Percentiles rank a stretch among this genome's conserved stretches.
phyloP scores from a whole-genome alignment of 352 stramenopile species.

The Phytopythium aichiense region DNA sequence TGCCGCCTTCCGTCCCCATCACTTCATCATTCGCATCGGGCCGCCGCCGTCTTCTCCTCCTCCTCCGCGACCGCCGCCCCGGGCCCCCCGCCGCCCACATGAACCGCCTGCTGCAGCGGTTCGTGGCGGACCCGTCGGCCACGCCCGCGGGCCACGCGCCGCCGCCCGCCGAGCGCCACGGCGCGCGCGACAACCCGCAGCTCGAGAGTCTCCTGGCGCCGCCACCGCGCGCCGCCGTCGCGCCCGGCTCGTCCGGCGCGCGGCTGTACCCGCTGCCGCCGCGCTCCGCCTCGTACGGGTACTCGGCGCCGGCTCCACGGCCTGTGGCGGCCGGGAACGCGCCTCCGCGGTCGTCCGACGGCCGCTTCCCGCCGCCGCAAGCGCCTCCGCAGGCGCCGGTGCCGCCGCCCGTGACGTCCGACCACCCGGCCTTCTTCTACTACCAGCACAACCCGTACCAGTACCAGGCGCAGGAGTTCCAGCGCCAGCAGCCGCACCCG shows the following conservation, averaged over 20 bases:
- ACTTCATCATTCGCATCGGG: not conserved
- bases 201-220: conserved; percentile 7
- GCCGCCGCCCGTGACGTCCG: not conserved
- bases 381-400: not conserved
- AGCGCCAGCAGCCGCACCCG: conserved; percentile 7
- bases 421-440: conserved; percentile 27
- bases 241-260: conserved; percentile 5
- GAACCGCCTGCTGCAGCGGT: conserved; percentile 63
- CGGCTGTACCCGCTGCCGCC: conserved; percentile 7
- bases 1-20: not conserved
- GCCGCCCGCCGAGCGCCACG: not conserved
- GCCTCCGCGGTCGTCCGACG: conserved; percentile 26
- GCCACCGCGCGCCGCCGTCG: conserved; percentile 2
- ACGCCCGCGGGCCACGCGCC: not conserved
- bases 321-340: not conserved
- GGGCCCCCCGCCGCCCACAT: conserved; percentile 15
- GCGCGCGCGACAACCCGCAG: conserved; percentile 8
- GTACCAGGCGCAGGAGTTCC: conserved; percentile 7
- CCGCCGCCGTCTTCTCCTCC: not conserved
- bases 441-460: conserved; percentile 24
- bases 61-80: no score
- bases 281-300: not conserved
- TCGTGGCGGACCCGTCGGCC: conserved; percentile 27
- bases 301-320: not conserved
- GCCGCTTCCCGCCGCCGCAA: conserved; percentile 8